Base-by-base conservation (phyloP, 768 basidiomycete genomes). In the Sarcomyxa edulis region DNA sequence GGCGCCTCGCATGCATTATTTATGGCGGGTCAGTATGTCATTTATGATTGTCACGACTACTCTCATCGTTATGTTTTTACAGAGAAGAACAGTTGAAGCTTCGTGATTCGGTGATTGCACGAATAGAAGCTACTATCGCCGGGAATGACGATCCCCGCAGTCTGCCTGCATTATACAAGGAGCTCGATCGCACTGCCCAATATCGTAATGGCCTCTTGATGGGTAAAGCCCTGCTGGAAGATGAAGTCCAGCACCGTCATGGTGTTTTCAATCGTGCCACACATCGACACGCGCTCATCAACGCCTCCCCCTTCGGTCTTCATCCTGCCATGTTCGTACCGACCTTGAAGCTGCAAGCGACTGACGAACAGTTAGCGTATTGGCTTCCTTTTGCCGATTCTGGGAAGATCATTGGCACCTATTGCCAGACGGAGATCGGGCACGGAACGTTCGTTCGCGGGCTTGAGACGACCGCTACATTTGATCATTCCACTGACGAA, bases 361-460 rank as follows among this genome's bases (percentile, higher is more conserved):
- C 47, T n/a, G 30, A 39, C 2, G 52, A 56, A 28, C 57, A 56
- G 42, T 40, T 48, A 5, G 41, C 46, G 3, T 33, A 50, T 15
- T 57, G 52, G 55, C 37, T 52, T 16, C 55, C 55, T 3, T 42
- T 49, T 2, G 51, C 49, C 2, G 46, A 50, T 32, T 48, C 47
- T 0, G 46, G 50, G 5, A 47, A 39, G 20, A 53, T 55, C 19
- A 40, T 56, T 14, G 53, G 55, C 7, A 40, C 52, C 6, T 57
- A 57, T 23, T 51, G 48, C 22, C 55, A 51, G 37, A 56, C 55
- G 5, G 55, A 59, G 31, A 47, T 59, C 8, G 55, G 53, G 6
- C 55, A 58, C 35, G 54, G 56, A 7, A 55, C 53, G 3, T 53
- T 50, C 25, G 21, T 58, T n/a, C 47, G 55, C 5, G 50, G 48